Evolutionary conservation across 2,329 filamentous ascomycete genomes (phyloP), one percentile per base, ranked within the genome.

Genomic region (Colletotrichum scovillei): DNA sequence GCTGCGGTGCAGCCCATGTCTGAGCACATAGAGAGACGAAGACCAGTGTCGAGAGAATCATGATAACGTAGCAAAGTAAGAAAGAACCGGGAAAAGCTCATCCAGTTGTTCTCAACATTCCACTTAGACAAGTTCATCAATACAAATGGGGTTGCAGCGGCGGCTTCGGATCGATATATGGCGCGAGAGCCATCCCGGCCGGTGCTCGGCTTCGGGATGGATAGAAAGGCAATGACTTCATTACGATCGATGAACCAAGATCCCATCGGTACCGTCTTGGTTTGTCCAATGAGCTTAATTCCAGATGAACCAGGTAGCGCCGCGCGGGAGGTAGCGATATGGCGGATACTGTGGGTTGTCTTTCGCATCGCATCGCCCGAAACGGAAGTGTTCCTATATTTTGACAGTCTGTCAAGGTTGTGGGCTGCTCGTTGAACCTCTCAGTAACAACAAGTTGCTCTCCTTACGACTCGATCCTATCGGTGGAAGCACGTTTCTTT

Each of bases 251-350:
- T n/a, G 19, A 16, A 4, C 38, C 26, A 14, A 22, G 49, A 66
- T 52, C 14, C 35, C 30, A 12, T 60, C 9, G 5, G 5, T 32
- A 2, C 24, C 24, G 28, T 16, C 19, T 62, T 42, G 24, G 35
- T 58, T 62, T 66, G 60, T 38, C 35, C 30, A 66, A 56, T 11
- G 35, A 62, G 49, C 22, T 62, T 26, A 35, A 63, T 16, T 35
- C 64, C 60, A 28, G 71, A 73, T 63, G 71, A 73, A 73, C 71
- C 28, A 57, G 71, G 67, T 60, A 57, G 55, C 19, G 32, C 57
- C 22, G 35, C 6, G 16, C 30, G 8, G 46, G 46, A 52, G 5
- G 30, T 26, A 16, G 38, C 32, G 59, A 30, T 22, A 7, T 35
- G 7, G 28, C 35, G 35, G 71, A 69, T 22, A 69, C 58, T 38